Evolutionary conservation across 495 filamentous ascomycete genomes (phyloP), one percentile per base, ranked within the genome.

Genomic region (Talaromyces wortmannii): DNA sequence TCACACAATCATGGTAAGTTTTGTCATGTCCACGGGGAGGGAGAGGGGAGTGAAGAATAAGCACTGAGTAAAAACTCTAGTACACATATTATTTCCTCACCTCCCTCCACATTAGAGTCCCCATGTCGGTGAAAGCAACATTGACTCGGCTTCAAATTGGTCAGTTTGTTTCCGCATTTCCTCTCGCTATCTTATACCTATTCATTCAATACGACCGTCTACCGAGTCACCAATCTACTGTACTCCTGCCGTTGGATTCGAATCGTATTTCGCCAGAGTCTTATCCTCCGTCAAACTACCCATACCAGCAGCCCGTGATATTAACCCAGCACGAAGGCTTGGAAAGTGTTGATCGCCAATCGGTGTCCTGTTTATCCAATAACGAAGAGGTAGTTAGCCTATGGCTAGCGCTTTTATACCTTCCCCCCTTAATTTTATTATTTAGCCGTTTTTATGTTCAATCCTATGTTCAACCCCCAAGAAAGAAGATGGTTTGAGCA

Each of bases 31-130:
- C n/a, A n/a, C n/a, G n/a, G n/a, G n/a, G n/a, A n/a, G n/a, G n/a
- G n/a, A n/a, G n/a, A n/a, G n/a, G n/a, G n/a, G n/a, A n/a, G n/a
- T n/a, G n/a, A n/a, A n/a, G n/a, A n/a, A n/a, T n/a, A n/a, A n/a
- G 36, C 50, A 13, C 30, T 32, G n/a, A 23, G n/a, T 29, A 23
- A 47, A 18, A 6, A 17, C 29, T 17, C 31, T 52, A 91, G 85
- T 94, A 94, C 71, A 88, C 85, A 29, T 92, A 92, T 75, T 94
- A 89, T 68, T 85, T 88, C 31, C 63, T 89, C 31, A 85, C 88
- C 2, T 85, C 87, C 33, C 6, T 36, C 12, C 33, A 36, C 12
- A 12, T 36, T 12, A 6, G 12, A 6, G 33, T 36, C 12, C 33
- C 33, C 6, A 36, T 6, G 33, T 6, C 33, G 33, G 33, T 12